These are phyloP conservation scores for Phialocephala subalpina DNA, from an alignment of 2,329 filamentous ascomycete species.

Conservation along the genomic window DNA sequence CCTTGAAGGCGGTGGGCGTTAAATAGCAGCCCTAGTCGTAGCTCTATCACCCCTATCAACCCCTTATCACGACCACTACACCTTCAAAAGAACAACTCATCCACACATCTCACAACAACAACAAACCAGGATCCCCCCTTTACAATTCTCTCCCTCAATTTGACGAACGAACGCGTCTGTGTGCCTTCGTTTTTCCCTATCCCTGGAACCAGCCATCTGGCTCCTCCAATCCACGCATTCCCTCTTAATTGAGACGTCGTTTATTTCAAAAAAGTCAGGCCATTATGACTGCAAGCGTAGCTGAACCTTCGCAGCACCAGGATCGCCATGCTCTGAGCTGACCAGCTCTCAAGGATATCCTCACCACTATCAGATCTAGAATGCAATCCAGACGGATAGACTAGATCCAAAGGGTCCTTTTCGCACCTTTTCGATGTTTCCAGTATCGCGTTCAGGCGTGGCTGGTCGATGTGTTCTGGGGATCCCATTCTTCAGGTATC, in stretches of 20 bases:
- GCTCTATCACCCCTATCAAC: constrained; percentile 6
- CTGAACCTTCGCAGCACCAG: constrained; percentile 19
- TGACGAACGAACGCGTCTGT: constrained; percentile 13
- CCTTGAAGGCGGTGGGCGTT: neutral
- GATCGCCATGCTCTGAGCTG: constrained; percentile 17
- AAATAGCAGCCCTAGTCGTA: neutral
- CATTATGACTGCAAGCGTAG: constrained; percentile 28
- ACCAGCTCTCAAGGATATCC: constrained; percentile 19
- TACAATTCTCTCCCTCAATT: constrained; percentile 4
- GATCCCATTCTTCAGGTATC: constrained; percentile 1
- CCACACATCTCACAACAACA: constrained; percentile 1
- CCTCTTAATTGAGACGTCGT: constrained; percentile 13
- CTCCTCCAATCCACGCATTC: constrained; percentile 2
- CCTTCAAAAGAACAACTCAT: constrained; percentile 1
- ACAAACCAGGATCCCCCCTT: constrained; percentile 9
- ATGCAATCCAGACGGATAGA: constrained; percentile 16
- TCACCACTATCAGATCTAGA: constrained; percentile 16
- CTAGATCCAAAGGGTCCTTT: constrained; percentile 1
- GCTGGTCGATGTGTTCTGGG: neutral
- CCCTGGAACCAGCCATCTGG: neutral
- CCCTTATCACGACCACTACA: neutral
- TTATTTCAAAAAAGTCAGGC: constrained; percentile 30
- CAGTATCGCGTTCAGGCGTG: neutral
- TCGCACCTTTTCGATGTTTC: constrained; percentile 13
- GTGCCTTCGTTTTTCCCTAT: neutral